phyloP scores from a whole-genome alignment of 805 yeast species.

The Metschnikowia lochheadii region DNA sequence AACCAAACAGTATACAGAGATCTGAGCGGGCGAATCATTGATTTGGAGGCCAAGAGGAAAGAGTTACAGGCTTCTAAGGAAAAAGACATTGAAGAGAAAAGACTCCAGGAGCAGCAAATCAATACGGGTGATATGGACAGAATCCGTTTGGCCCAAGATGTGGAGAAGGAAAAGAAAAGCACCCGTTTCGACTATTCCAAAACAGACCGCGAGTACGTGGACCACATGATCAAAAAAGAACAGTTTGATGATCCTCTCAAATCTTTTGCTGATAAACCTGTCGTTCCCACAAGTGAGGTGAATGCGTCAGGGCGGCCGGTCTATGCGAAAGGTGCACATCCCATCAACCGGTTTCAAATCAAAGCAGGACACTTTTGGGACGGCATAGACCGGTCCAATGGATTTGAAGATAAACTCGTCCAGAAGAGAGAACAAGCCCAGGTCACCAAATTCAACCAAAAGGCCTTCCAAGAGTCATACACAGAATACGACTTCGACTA shows the following conservation, averaged over 20 bases:
- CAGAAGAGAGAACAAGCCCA: conserved; percentile 26
- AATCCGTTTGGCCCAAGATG: conserved; percentile 13
- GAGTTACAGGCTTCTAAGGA: conserved; percentile 14
- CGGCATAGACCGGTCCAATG: conserved; percentile 86
- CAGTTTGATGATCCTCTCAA: conserved; percentile 63
- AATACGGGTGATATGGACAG: conserved; percentile 14
- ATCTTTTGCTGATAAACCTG: conserved; percentile 33
- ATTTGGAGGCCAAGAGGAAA: conserved; percentile 14
- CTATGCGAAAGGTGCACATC: conserved; percentile 47
- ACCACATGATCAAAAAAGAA: conserved; percentile 26
- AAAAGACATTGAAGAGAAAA: conserved; percentile 2
- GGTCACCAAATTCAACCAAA: conserved; percentile 11
- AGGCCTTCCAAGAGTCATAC: conserved; percentile 15
- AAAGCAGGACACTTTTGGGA: conserved; percentile 86
- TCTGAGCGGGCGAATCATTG: conserved; percentile 27
- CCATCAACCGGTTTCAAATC: conserved; percentile 71
- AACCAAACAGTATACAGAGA: conserved; percentile 42
- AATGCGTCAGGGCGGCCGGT: conserved; percentile 45
- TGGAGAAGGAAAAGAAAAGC: conserved; percentile 22
- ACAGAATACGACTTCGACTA: conserved; percentile 18
- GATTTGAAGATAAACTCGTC: conserved; percentile 69
- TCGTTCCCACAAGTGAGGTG: conserved; percentile 7
- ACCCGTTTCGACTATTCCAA: conserved; percentile 27
- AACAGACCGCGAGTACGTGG: conserved; percentile 38
- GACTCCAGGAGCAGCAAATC: conserved; percentile 12